Base-by-base conservation (phyloP, 768 basidiomycete genomes). In the Amyloporia xantha region DNA sequence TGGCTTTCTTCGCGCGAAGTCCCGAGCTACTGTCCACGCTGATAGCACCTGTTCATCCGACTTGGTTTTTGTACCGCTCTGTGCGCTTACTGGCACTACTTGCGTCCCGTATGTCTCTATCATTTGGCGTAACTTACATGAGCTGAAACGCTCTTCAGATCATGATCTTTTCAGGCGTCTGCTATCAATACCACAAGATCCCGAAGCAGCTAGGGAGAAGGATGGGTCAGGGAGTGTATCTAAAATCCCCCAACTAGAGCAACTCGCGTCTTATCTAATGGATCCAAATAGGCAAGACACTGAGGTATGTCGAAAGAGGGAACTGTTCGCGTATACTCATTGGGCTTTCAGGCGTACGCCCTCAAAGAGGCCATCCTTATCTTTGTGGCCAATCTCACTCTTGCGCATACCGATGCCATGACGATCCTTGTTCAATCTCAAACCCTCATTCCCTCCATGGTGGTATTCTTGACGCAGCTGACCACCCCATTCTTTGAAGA, bases 391-490 rank as follows among this genome's bases (percentile, higher is more conserved):
- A 67, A 67, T 26, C 62, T 79, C 3, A 65, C 69, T 12, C 59
- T 66, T 37, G 58, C 63, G 2, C 69, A 77, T 45, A 49, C 66
- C 0, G 73, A 73, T 41, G 69, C 68, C 27, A 49, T 66, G n/a
- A 57, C 51, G 0, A 58, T 70, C 1, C 59, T 79, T 5, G 57
- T 70, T 4, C 70, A 73, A 13, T 83, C 84, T 1, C 71, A 69
- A 36, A 69, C 70, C 10, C 57, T 91, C 12, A 71, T 90, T 36
- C 86, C 86, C 1, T 79, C 86, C 0, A 62, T 90, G 23, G 71
- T 88, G 17, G 54, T 73, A 26, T 81, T 74, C 51, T 67, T 85
- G 7, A 70, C 71, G 28, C 68, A 75, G 19, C 64, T 82, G 35
- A 71, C 77, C 0, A 70, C 71, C 1, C 72, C 76, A 2, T 61